phyloP scores from a whole-genome alignment of 2,329 filamentous ascomycete species.

The Talaromyces rugulosus region DNA sequence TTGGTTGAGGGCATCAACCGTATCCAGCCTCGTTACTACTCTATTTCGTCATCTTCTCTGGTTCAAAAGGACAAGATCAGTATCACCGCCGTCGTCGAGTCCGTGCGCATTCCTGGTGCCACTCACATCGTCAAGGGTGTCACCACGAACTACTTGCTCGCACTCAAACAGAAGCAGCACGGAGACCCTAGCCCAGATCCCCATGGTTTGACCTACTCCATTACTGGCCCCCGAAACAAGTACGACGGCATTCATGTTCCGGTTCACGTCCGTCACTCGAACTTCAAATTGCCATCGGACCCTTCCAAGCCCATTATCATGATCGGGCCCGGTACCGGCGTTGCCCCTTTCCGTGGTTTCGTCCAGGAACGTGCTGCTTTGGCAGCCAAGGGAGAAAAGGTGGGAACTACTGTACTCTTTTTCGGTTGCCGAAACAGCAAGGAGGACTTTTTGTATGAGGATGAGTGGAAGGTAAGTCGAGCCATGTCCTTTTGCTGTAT shows the following conservation, averaged over 20 bases:
- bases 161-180: constrained; percentile 95
- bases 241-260: constrained; percentile 94
- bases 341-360: constrained; percentile 93
- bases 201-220: constrained; percentile 79
- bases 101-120: constrained; percentile 70
- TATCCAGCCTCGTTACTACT: constrained; percentile 97
- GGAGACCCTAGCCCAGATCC: constrained; percentile 75
- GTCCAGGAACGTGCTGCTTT: constrained; percentile 87
- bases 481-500: not conserved
- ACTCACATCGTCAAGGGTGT: constrained; percentile 83
- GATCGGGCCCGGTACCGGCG: constrained; percentile 92
- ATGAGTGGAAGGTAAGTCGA: constrained; percentile 81
- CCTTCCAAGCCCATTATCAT: constrained; percentile 92
- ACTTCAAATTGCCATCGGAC: constrained; percentile 97
- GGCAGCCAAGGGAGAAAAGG: constrained; percentile 71
- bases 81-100: constrained; percentile 92
- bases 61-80: constrained; percentile 94
- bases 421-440: constrained; percentile 83
- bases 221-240: constrained; percentile 88
- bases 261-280: constrained; percentile 93
- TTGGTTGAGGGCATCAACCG: constrained; percentile 92
- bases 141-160: constrained; percentile 92
- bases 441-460: constrained; percentile 91
- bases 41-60: constrained; percentile 92
- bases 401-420: constrained; percentile 87